Evolutionary conservation across 1,284 basidiomycete species (phyloP).

Genomic region (Leccinum pachyderme): DNA sequence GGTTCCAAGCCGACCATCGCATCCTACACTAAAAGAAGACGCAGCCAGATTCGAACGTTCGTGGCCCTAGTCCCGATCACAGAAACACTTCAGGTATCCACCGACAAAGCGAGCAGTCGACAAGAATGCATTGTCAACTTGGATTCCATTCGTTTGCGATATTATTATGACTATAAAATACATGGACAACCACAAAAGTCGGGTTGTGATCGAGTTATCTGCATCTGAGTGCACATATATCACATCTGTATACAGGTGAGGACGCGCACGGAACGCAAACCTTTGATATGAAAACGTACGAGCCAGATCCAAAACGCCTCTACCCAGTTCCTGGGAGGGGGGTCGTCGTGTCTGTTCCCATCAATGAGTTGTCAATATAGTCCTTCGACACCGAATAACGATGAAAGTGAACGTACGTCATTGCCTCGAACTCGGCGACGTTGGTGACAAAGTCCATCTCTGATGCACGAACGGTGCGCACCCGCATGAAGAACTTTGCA

Average conservation of each 20-base stretch:
- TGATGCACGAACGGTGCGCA: conserved; percentile 33
- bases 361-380: not conserved
- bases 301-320: conserved; percentile 31
- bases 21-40: not conserved
- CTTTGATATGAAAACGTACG: conserved; percentile 7
- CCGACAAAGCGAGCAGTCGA: not conserved
- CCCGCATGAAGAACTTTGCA: conserved; percentile 42
- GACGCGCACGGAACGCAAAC: not conserved
- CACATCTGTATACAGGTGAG: conserved; percentile 13
- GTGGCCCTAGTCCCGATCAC: not conserved
- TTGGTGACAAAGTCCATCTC: conserved; percentile 62
- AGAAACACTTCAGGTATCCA: not conserved
- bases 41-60: not conserved
- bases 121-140: not conserved
- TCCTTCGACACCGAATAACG: not conserved
- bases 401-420: conserved; percentile 32
- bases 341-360: conserved; percentile 26
- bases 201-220: not conserved
- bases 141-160: not conserved
- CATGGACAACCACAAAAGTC: not conserved
- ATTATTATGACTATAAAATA: not conserved
- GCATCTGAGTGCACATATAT: not conserved
- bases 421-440: conserved; percentile 51
- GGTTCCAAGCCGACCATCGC: not conserved
- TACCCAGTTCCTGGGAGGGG: conserved; percentile 25